A percentile compares a stretch with the other conserved stretches of the same genome.
phyloP scores from a whole-genome alignment of 169 alveolate species.

The Cryptosporidium sp. region DNA sequence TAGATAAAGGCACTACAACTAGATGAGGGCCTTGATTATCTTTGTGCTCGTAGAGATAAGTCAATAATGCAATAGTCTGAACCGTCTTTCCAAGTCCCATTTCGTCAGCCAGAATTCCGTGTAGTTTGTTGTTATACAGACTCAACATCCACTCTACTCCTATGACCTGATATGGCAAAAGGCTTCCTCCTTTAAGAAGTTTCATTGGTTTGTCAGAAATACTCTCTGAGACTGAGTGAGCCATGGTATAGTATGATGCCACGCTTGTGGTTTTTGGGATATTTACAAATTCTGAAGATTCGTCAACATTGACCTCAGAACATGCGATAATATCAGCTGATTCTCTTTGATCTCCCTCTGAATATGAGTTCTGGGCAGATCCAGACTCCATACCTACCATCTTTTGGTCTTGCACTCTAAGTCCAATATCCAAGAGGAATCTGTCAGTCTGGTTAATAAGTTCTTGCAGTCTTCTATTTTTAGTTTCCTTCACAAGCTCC shows the following conservation, averaged over 20 bases:
- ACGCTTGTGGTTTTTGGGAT: constrained; percentile 44
- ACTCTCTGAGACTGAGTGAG: constrained; percentile 90
- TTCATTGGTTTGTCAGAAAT: constrained; percentile 86
- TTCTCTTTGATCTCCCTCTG: not conserved
- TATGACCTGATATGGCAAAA: constrained; percentile 89
- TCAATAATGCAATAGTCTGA: constrained; percentile 94
- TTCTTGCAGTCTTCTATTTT: constrained; percentile 88
- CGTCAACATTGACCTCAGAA: not conserved
- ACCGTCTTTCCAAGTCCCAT: constrained; percentile 99
- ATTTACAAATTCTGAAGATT: constrained; percentile 7
- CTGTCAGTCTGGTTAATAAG: constrained; percentile 90
- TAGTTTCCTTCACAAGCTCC: constrained; percentile 85
- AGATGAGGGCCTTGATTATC: constrained; percentile 90
- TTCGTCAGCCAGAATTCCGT: constrained; percentile 96
- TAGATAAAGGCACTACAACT: constrained; percentile 93
- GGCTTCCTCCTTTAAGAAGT: constrained; percentile 85
- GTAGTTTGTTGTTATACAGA: constrained; percentile 90
- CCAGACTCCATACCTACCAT: not conserved
- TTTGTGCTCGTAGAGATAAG: constrained; percentile 91
- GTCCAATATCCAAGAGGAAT: constrained; percentile 89
- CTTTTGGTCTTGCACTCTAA: constrained; percentile 89
- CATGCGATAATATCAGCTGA: constrained; percentile 34
- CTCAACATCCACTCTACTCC: constrained; percentile 95
- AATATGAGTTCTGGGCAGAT: not conserved
- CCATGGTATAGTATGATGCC: constrained; percentile 85